phyloP scores from a whole-genome alignment of 768 basidiomycete species.

The Auricularia sp. region DNA sequence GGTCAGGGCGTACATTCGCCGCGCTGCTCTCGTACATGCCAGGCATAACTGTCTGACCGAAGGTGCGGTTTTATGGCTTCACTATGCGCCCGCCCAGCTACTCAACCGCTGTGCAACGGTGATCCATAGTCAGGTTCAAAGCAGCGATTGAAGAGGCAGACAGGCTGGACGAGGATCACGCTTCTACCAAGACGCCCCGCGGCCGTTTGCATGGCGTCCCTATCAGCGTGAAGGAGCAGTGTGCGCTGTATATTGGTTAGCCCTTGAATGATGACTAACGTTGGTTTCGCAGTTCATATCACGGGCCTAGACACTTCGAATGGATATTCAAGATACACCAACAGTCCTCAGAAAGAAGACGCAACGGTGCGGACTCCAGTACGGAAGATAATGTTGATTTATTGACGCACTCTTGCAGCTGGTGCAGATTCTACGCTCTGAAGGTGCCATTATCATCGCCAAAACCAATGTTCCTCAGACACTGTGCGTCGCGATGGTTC shows the following conservation, averaged over 20 bases:
- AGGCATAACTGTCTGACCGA: constrained; percentile 73
- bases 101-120: too few relatives aligned
- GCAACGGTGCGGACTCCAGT: constrained; percentile 41
- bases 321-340: constrained; percentile 61
- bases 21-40: constrained; percentile 46
- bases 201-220: constrained; percentile 78
- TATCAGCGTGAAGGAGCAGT: constrained; percentile 68
- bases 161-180: constrained; percentile 56
- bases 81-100: too few relatives aligned
- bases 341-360: constrained; percentile 48
- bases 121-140: constrained; percentile 52
- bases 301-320: constrained; percentile 53
- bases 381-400: neutral
- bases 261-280: neutral
- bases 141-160: constrained; percentile 52
- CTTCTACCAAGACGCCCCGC: constrained; percentile 39
- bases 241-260: constrained; percentile 23
- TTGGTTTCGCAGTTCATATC: constrained; percentile 39
- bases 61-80: constrained; percentile 30
- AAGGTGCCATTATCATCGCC: neutral
- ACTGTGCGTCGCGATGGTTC: constrained; percentile 24
- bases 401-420: neutral
- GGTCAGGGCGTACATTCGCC: constrained; percentile 35
- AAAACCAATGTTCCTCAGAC: neutral
- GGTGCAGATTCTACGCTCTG: neutral